Conservation (phyloP, 768 basidiomycete genomes). For the Lentinula boryana region DNA sequence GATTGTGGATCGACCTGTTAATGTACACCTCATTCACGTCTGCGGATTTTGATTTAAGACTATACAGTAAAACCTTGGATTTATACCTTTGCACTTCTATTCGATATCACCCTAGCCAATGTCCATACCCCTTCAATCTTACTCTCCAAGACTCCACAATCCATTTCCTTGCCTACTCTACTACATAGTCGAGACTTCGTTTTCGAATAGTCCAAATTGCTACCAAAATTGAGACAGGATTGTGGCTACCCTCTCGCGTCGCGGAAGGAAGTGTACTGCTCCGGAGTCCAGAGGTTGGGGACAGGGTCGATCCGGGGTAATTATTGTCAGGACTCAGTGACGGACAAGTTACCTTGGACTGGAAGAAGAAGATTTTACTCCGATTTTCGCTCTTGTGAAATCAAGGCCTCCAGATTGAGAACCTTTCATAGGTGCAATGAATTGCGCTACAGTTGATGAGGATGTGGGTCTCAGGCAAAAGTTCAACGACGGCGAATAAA, state of each 20-base stretch:
- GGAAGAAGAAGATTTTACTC: neutral
- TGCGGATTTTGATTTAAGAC: neutral
- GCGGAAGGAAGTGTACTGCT: too few species aligned
- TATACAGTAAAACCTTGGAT: conserved; percentile 1
- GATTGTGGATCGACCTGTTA: neutral
- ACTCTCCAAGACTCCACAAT: neutral
- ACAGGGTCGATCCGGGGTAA: too few species aligned
- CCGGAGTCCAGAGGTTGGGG: too few species aligned
- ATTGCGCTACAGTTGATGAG: neutral
- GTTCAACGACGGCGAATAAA: neutral
- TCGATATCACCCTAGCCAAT: conserved; percentile 4
- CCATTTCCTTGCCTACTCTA: neutral
- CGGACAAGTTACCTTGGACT: too few species aligned
- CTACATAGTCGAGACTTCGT: neutral
- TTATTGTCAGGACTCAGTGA: too few species aligned
- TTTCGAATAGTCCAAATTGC: too few species aligned
- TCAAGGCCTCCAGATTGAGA: neutral
- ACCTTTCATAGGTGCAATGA: neutral
- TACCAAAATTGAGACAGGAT: too few species aligned
- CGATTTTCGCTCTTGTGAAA: neutral
- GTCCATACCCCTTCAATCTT: conserved; percentile 4
- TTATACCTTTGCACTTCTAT: conserved; percentile 6
- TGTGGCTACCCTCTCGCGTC: too few species aligned
- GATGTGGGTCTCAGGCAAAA: neutral
- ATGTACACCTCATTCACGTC: neutral